Conservation (phyloP, 2,329 filamentous ascomycete genomes). For the Alternaria arborescens region DNA sequence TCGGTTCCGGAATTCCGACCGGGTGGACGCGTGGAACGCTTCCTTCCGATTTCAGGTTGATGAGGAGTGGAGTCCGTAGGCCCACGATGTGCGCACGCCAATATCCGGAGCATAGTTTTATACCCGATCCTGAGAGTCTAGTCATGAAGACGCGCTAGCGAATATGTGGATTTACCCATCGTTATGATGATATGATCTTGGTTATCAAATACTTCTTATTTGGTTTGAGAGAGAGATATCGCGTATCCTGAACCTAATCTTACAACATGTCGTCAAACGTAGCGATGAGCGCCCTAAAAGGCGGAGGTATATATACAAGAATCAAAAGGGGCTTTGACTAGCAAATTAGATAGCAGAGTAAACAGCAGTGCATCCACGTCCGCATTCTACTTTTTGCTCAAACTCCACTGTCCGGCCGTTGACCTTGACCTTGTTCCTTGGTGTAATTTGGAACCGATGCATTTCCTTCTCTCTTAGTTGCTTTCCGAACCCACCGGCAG, state of each 20-base stretch:
- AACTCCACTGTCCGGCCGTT: slow-evolving; percentile 75
- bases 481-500: slow-evolving; percentile 21
- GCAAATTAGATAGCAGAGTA: slow-evolving; percentile 28
- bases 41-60: neutral
- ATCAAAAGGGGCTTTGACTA: neutral
- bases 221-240: slow-evolving; percentile 6
- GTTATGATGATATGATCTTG: neutral
- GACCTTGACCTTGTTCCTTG: slow-evolving; percentile 73
- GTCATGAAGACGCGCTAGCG: neutral
- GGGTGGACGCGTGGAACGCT: neutral
- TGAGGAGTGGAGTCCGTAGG: neutral
- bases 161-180: neutral
- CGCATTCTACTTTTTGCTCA: slow-evolving; percentile 90
- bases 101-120: neutral
- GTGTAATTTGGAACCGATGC: slow-evolving; percentile 83
- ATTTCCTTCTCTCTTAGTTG: slow-evolving; percentile 70
- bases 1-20: neutral
- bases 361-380: slow-evolving; percentile 76
- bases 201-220: slow-evolving; percentile 1
- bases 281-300: slow-evolving; percentile 7
- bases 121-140: neutral
- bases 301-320: slow-evolving; percentile 11
- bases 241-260: slow-evolving; percentile 1
- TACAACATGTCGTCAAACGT: slow-evolving; percentile 10
- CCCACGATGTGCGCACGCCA: neutral